Conservation (phyloP, 768 basidiomycete species). For the Naganishia kalamii region DNA sequence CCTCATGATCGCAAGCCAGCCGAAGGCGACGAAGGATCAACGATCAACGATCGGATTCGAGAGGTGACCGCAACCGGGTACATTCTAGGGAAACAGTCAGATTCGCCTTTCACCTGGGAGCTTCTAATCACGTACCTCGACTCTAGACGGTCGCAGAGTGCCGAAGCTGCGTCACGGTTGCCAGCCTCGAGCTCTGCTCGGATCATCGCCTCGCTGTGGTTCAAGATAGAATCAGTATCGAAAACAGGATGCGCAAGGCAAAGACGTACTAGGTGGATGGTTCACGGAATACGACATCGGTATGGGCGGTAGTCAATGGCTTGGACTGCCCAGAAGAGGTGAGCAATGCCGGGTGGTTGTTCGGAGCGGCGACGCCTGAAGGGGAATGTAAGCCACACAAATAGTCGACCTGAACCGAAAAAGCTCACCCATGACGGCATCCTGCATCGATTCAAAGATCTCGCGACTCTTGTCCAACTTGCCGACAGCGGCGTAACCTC, state of each 20-base stretch:
- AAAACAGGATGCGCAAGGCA: neutral
- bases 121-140: constrained; percentile 54
- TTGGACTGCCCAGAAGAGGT: constrained; percentile 48
- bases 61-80: constrained; percentile 43
- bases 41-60: constrained; percentile 31
- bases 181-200: constrained; percentile 78
- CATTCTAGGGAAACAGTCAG: constrained; percentile 20
- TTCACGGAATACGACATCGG: constrained; percentile 70
- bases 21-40: constrained; percentile 23
- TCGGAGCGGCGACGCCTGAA: constrained; percentile 70
- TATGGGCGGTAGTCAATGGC: constrained; percentile 43
- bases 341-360: constrained; percentile 73
- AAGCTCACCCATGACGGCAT: constrained; percentile 57
- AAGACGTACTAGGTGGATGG: constrained; percentile 49
- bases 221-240: constrained; percentile 4
- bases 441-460: constrained; percentile 72
- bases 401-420: neutral
- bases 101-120: too few species aligned
- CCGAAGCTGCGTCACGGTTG: constrained; percentile 62
- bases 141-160: constrained; percentile 64
- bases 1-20: neutral
- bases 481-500: constrained; percentile 63
- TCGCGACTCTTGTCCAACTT: constrained; percentile 64
- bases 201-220: constrained; percentile 93
- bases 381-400: neutral